Base-by-base conservation (phyloP, 164 flowering plant species). In the Platanus orientalis region DNA sequence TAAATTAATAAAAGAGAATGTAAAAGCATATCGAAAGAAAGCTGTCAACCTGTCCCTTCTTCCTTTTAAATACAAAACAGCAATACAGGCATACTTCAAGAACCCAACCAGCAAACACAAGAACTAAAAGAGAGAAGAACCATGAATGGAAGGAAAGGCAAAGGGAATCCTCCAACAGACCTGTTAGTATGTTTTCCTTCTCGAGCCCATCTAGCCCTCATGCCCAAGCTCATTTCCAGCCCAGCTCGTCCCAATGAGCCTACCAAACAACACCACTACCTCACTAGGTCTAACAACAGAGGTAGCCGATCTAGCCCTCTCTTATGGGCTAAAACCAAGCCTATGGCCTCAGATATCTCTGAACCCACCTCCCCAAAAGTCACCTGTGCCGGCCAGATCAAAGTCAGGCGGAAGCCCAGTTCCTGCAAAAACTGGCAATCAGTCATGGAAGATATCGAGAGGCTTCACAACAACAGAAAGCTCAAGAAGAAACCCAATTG, bases 301-400 rank as follows among this genome's bases (percentile, higher is more conserved):
- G 69, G 68, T 32, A 70, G 75, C 28, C 74, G 67, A 30, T 80
- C 73, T 7, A 83, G 95, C 57, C 96, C 90, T 12, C 71, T 82
- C 7, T 54, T 82, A 40, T 80, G 87, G 86, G 74, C 83, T 11
- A 88, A 83, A 55, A 67, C 64, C 39, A 92, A 81, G 75, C 64
- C 73, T 2, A 69, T 58, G 47, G 76, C 56, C 14, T 57, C 80
- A 2, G 88, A 88, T 1, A 77, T 79, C 2, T 25, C 79, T 1
- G 96, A 90, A 66, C 98, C 97, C 21, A 85, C 90, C 0, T 88
- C 92, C 0, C 97, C 98, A 0, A 90, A 93, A 70, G 98, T 93
- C n/a, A 90, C 97, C 9, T 93, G 97, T 51, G 88, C 88, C 0
- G 98, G 98, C 13, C 98, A 90, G 84, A 85, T 90, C 69, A 90